phyloP scores from a whole-genome alignment of 495 filamentous ascomycete genomes.

The Neurospora sp. region DNA sequence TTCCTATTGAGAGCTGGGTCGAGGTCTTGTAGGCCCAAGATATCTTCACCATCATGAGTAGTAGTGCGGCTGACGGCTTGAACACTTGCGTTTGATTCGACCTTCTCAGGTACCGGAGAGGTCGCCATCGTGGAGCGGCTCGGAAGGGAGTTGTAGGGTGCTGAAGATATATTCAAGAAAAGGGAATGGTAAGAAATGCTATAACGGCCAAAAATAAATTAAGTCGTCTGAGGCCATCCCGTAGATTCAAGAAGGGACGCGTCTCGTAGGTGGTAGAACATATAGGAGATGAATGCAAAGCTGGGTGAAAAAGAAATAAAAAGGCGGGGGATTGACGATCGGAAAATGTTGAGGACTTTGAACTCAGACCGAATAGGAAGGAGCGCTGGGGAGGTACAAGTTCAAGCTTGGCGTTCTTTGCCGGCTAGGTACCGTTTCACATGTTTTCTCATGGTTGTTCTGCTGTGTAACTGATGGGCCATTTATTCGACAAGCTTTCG shows the following conservation, averaged over 20 bases:
- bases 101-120: not conserved
- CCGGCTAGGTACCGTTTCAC: not conserved
- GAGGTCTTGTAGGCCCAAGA: slow-evolving; percentile 40
- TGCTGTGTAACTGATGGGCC: not conserved
- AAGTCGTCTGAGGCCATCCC: not conserved
- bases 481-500: too few species aligned
- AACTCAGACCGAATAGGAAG: not conserved
- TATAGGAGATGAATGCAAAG: not conserved
- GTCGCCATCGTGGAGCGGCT: not conserved
- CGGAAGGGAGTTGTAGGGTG: not conserved
- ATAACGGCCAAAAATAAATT: not conserved
- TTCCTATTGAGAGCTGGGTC: slow-evolving; percentile 58
- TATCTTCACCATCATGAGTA: slow-evolving; percentile 23
- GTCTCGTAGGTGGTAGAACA: too few species aligned
- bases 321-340: not conserved
- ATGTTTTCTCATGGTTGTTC: too few species aligned
- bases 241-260: too few species aligned
- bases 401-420: not conserved
- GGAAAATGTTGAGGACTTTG: too few species aligned
- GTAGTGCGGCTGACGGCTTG: not conserved
- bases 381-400: not conserved
- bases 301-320: not conserved
- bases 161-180: not conserved
- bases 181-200: not conserved
- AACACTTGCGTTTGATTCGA: not conserved